A percentile compares a stretch with the other conserved stretches of the same genome.
These are phyloP conservation scores for Podila epicladia DNA, from an alignment of 192 early-diverging fungal species.

Conservation along the genomic window DNA sequence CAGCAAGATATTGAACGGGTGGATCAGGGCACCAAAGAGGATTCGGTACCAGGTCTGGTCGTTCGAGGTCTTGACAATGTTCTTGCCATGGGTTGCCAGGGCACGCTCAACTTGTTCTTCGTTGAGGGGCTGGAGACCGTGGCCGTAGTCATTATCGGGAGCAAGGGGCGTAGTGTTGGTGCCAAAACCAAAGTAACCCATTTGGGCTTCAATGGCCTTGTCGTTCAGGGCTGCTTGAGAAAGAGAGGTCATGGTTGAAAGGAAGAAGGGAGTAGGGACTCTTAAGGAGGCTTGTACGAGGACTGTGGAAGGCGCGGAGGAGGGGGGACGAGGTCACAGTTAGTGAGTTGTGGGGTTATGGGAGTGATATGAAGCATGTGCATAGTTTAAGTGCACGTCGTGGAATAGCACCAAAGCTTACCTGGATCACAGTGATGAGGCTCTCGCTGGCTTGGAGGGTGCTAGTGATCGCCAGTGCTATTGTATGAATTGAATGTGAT, in stretches of 20 bases:
- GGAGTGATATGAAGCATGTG: background rate
- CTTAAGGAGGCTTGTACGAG: constrained; percentile 37
- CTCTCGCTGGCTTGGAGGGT: constrained; percentile 11
- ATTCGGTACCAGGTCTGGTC: constrained; percentile 44
- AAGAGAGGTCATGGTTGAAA: constrained; percentile 5
- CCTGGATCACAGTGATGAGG: constrained; percentile 15
- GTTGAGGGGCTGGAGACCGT: constrained; percentile 24
- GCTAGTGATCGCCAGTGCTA: constrained; percentile 31
- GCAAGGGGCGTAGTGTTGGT: constrained; percentile 11
- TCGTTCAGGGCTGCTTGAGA: constrained; percentile 5
- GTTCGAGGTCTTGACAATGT: constrained; percentile 20
- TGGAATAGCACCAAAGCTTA: background rate
- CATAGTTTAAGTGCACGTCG: background rate
- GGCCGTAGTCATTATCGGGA: background rate
- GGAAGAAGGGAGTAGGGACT: background rate
- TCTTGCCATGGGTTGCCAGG: constrained; percentile 20
- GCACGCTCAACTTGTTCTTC: constrained; percentile 26
- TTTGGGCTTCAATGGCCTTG: constrained; percentile 16
- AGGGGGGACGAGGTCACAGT: background rate
- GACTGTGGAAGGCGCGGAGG: background rate
- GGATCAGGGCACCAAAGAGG: constrained; percentile 46
- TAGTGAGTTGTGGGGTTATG: background rate
- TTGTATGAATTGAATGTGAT: background rate
- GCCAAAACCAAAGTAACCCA: constrained; percentile 5
- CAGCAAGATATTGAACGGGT: constrained; percentile 57